Conservation (phyloP, 108 stramenopile species). For the Cyclotella kingstonii region DNA sequence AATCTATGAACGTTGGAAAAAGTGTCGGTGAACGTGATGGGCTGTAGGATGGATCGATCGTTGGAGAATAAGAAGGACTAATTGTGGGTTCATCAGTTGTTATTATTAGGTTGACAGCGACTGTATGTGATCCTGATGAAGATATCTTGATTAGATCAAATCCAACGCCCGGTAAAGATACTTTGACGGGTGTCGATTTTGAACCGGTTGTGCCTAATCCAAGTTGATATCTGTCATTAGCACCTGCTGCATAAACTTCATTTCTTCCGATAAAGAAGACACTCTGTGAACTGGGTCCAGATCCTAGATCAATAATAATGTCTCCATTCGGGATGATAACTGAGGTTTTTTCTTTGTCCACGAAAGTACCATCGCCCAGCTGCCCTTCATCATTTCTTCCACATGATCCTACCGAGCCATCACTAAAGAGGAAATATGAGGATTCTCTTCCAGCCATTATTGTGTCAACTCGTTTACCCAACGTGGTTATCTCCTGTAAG, state of each 20-base stretch:
- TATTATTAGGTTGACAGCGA: slow-evolving; percentile 2
- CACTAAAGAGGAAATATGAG: slow-evolving; percentile 31
- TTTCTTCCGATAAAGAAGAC: slow-evolving; percentile 26
- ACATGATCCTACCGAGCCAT: slow-evolving; percentile 34
- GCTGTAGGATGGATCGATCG: not conserved
- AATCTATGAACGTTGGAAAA: slow-evolving; percentile 9
- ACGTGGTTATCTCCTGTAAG: slow-evolving; percentile 1
- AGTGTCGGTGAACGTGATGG: slow-evolving; percentile 2
- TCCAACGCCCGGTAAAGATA: not conserved
- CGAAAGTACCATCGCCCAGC: slow-evolving; percentile 37
- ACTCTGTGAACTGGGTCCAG: slow-evolving; percentile 36
- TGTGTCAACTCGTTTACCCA: not conserved
- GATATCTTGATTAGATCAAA: slow-evolving; percentile 9
- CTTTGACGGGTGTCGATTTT: not conserved
- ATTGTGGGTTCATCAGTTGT: slow-evolving; percentile 5
- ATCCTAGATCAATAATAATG: slow-evolving; percentile 8
- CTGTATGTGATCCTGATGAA: slow-evolving; percentile 9
- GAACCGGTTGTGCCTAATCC: slow-evolving; percentile 1
- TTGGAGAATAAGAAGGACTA: not conserved
- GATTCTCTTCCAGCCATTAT: slow-evolving; percentile 26
- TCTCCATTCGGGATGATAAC: slow-evolving; percentile 14
- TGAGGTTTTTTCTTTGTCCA: slow-evolving; percentile 14
- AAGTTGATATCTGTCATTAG: slow-evolving; percentile 23
- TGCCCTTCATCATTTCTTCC: slow-evolving; percentile 41
- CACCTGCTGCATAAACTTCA: slow-evolving; percentile 12